These are phyloP conservation scores for Ophiosphaerella korrae DNA, from an alignment of 2,329 filamentous ascomycete genomes.

Conservation along the genomic window DNA sequence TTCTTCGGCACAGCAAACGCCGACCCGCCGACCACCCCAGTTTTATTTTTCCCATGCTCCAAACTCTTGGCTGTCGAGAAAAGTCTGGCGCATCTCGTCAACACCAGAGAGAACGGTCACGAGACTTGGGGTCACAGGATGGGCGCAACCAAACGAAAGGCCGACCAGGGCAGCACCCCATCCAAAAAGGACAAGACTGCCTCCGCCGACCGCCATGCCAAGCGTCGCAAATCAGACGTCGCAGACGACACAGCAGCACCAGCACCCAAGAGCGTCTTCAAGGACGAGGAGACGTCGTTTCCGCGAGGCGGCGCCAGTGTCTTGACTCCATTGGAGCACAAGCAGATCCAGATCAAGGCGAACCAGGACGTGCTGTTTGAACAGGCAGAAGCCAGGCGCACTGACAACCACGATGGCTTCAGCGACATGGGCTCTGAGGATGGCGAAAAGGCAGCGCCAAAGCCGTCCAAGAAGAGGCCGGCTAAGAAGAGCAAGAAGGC, in stretches of 20 bases:
- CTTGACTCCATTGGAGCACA: slow-evolving; percentile 90
- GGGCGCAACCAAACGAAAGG: slow-evolving; percentile 55
- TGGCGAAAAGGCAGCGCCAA: slow-evolving; percentile 48
- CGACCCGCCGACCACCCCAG: neutral
- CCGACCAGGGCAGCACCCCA: slow-evolving; percentile 40
- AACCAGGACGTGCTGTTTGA: slow-evolving; percentile 91
- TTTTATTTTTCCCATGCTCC: slow-evolving; percentile 6
- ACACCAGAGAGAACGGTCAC: slow-evolving; percentile 10
- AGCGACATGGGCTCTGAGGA: slow-evolving; percentile 50
- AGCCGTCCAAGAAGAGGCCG: slow-evolving; percentile 59
- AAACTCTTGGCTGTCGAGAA: slow-evolving; percentile 24
- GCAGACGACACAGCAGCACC: slow-evolving; percentile 29
- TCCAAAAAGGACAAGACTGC: slow-evolving; percentile 39
- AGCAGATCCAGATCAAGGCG: slow-evolving; percentile 93
- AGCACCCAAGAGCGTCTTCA: slow-evolving; percentile 54
- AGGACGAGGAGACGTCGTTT: slow-evolving; percentile 86
- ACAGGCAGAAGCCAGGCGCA: slow-evolving; percentile 67
- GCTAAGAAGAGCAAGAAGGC: slow-evolving; percentile 51
- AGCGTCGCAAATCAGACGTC: slow-evolving; percentile 46
- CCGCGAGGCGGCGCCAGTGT: slow-evolving; percentile 90
- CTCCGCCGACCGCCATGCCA: slow-evolving; percentile 39
- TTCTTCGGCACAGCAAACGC: neutral
- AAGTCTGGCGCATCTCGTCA: slow-evolving; percentile 11
- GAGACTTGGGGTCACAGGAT: slow-evolving; percentile 28
- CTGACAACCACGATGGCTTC: slow-evolving; percentile 52